phyloP scores from a whole-genome alignment of 331 rosid species.

The Prunus yedoensis region DNA sequence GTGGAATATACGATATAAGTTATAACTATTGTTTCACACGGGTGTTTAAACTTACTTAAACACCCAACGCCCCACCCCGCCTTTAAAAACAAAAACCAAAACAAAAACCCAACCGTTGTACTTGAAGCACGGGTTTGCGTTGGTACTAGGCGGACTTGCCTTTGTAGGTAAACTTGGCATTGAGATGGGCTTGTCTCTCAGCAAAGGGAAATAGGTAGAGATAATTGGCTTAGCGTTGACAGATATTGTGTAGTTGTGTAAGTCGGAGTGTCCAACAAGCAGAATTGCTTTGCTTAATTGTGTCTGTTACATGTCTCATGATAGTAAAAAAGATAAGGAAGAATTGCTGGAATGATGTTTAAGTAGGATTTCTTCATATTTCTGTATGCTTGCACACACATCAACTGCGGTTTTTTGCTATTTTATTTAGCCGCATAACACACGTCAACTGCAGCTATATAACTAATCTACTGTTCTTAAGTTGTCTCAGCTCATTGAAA shows the following conservation, averaged over 20 bases:
- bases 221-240: too few relatives aligned
- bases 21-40: background rate
- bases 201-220: too few relatives aligned
- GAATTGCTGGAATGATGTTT: background rate
- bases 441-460: background rate
- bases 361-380: background rate
- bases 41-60: background rate
- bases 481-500: background rate
- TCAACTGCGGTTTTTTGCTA: background rate
- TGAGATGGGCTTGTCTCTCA: background rate
- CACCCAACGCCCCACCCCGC: background rate
- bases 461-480: background rate
- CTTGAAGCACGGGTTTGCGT: too few relatives aligned
- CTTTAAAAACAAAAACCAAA: background rate
- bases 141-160: background rate
- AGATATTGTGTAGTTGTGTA: too few relatives aligned
- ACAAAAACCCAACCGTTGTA: background rate
- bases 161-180: background rate
- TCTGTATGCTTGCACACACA: background rate
- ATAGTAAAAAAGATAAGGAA: too few relatives aligned
- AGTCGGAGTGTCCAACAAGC: too few relatives aligned
- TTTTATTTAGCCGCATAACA: background rate
- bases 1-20: background rate
- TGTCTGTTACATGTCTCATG: background rate
- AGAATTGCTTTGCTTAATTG: background rate